These are phyloP conservation scores for Boletus sp. DNA, from an alignment of 768 basidiomycete species.

Conservation along the genomic window DNA sequence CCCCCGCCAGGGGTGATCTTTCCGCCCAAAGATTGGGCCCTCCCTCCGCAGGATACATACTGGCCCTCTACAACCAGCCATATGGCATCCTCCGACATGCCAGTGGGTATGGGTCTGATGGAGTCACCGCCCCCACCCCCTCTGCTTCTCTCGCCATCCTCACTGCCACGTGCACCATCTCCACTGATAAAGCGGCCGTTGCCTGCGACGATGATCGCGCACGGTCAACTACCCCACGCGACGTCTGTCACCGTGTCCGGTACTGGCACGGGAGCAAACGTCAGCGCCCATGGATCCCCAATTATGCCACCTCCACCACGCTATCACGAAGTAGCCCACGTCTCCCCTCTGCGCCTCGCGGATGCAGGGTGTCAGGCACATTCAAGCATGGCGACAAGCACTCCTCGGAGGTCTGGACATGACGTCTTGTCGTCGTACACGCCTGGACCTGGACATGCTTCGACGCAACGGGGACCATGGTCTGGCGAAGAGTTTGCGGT, in stretches of 20 bases:
- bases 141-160: constrained; percentile 13
- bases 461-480: constrained; percentile 5
- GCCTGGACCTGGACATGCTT: background rate
- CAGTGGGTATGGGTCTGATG: background rate
- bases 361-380: constrained; percentile 27
- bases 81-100: constrained; percentile 4
- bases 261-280: constrained; percentile 3
- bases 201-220: constrained; percentile 10
- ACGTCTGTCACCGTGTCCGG: background rate
- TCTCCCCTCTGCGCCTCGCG: constrained; percentile 18
- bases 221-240: constrained; percentile 1
- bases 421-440: constrained; percentile 6
- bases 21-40: constrained; percentile 18
- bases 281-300: constrained; percentile 7
- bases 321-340: constrained; percentile 16
- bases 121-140: constrained; percentile 10
- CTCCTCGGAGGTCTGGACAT: constrained; percentile 19
- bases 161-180: constrained; percentile 10
- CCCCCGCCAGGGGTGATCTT: constrained; percentile 29
- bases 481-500: constrained; percentile 12
- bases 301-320: constrained; percentile 16
- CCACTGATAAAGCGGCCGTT: constrained; percentile 14
- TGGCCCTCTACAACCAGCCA: constrained; percentile 3
- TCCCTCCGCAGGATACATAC: constrained; percentile 13
- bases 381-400: constrained; percentile 1